A percentile compares a stretch with the other conserved stretches of the same genome.
phyloP scores from a whole-genome alignment of 768 basidiomycete species.

The Lactarius vividus region DNA sequence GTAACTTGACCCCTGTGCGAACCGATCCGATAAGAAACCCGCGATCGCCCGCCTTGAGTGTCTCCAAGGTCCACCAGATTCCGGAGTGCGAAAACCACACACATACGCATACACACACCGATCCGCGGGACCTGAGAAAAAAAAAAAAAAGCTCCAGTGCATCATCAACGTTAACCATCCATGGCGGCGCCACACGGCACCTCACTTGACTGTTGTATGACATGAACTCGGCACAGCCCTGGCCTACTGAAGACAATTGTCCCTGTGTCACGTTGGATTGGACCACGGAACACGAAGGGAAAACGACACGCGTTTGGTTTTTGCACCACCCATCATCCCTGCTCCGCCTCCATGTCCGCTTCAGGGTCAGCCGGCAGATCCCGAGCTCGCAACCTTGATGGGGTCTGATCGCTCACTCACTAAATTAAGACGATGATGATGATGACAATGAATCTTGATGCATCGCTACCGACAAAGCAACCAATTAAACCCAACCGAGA shows the following conservation, averaged over 20 bases:
- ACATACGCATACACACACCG: not conserved
- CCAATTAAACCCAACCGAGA: conserved; percentile 13
- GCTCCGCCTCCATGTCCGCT: not conserved
- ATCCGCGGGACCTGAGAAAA: conserved; percentile 15
- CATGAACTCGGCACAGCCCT: not conserved
- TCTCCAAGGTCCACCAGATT: not conserved
- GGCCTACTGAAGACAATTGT: not conserved
- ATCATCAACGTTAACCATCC: conserved; percentile 11
- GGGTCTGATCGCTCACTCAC: not conserved
- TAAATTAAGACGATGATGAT: not conserved
- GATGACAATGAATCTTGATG: not conserved
- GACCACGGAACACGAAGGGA: not conserved
- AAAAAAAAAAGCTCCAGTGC: not conserved
- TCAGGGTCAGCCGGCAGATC: not conserved
- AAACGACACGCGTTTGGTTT: not conserved
- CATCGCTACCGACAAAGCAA: conserved; percentile 1
- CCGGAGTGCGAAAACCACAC: conserved; percentile 6
- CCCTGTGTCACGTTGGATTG: not conserved
- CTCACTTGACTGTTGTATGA: not conserved
- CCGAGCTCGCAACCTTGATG: not conserved
- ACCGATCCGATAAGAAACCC: conserved; percentile 13
- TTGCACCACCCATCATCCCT: not conserved
- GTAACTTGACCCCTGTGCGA: not conserved
- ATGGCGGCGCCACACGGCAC: conserved; percentile 16
- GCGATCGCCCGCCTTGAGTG: conserved; percentile 7